These are phyloP conservation scores for Thozetella sp. DNA, from an alignment of 495 filamentous ascomycete species.

Conservation along the genomic window DNA sequence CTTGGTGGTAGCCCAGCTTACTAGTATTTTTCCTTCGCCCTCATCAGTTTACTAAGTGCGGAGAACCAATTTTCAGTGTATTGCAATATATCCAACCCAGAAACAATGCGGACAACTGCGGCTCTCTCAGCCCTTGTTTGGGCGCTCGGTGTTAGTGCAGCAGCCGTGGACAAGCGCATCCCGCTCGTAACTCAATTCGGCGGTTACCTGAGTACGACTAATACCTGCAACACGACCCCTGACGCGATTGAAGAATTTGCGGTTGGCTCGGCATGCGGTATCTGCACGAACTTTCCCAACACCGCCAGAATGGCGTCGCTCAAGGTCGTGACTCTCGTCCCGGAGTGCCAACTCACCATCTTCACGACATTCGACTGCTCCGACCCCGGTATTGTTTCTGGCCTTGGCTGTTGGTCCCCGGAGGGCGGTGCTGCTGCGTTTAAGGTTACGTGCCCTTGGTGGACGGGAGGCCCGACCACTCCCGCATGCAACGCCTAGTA, in stretches of 20 bases:
- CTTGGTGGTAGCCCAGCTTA: no score
- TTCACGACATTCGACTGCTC: conserved; percentile 10
- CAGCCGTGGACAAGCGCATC: background rate
- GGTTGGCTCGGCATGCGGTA: conserved; percentile 1
- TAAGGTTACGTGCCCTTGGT: conserved; percentile 11
- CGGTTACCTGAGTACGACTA: background rate
- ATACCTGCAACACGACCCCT: background rate
- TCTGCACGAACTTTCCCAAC: conserved; percentile 8
- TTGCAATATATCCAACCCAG: no score
- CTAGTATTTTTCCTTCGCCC: no score
- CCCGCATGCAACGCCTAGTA: no score
- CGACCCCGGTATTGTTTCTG: conserved; percentile 10
- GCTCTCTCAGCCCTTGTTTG: conserved; percentile 12
- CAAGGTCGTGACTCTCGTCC: conserved; percentile 4
- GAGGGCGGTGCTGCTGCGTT: conserved; percentile 10
- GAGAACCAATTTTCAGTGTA: no score
- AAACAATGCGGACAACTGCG: no score
- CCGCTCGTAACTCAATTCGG: background rate
- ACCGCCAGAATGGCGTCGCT: conserved; percentile 2
- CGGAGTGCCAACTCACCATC: conserved; percentile 11
- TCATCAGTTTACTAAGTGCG: no score
- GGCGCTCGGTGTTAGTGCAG: conserved; percentile 8
- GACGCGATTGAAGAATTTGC: conserved; percentile 4
- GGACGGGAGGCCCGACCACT: no score
- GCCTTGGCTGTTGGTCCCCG: conserved; percentile 11